These are phyloP conservation scores for Nannochloropsis salina DNA, from an alignment of 108 stramenopile genomes.

Conservation along the genomic window DNA sequence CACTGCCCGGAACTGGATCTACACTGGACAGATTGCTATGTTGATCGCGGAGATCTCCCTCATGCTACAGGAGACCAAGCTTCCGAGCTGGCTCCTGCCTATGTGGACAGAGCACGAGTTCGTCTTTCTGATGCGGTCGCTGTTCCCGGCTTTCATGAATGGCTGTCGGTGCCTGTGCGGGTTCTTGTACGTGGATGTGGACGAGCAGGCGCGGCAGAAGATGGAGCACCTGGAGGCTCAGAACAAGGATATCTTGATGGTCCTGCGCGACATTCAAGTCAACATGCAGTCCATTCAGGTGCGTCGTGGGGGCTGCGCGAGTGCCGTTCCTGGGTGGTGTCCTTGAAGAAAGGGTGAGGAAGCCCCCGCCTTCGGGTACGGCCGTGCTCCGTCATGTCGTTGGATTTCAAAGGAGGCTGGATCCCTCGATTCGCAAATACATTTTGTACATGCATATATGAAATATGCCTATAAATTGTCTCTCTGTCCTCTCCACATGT, in stretches of 20 bases:
- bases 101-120: slow-evolving; percentile 76
- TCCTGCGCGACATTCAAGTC: slow-evolving; percentile 79
- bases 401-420: too few relatives aligned
- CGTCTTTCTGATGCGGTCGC: slow-evolving; percentile 75
- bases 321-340: too few relatives aligned
- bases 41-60: slow-evolving; percentile 78
- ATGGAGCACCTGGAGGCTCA: slow-evolving; percentile 81
- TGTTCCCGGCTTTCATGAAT: slow-evolving; percentile 98
- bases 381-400: too few relatives aligned
- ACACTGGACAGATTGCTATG: slow-evolving; percentile 87
- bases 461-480: too few relatives aligned
- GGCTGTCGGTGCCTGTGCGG: slow-evolving; percentile 87
- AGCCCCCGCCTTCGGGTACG: too few relatives aligned
- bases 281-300: slow-evolving; percentile 34
- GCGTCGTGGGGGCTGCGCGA: not conserved
- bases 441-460: too few relatives aligned
- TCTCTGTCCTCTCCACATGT: too few relatives aligned
- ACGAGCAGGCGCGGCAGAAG: slow-evolving; percentile 75
- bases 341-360: too few relatives aligned
- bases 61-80: slow-evolving; percentile 69
- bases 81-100: slow-evolving; percentile 83
- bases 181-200: slow-evolving; percentile 85
- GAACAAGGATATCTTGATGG: slow-evolving; percentile 83
- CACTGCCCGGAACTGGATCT: slow-evolving; percentile 77
- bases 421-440: too few relatives aligned